Base-by-base conservation (phyloP, 257 asterid species). In the Nicotiana otophora region DNA sequence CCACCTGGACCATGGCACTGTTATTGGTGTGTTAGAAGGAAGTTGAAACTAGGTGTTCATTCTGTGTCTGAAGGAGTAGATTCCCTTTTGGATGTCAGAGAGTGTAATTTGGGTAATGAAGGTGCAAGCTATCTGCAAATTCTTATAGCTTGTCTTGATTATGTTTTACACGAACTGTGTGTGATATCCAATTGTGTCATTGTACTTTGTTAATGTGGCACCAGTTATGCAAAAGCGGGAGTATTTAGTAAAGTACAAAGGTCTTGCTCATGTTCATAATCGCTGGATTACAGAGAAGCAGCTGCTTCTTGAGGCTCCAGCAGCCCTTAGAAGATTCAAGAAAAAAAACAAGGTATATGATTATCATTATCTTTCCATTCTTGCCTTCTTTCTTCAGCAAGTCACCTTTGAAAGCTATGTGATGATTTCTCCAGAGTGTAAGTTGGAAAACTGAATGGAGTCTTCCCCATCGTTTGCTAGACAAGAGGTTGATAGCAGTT, bases 1-100 rank as follows among this genome's bases (percentile, higher is more conserved):
- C 90, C 85, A 26, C 86, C 76, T 20, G 86, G 87, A 77, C 70
- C 63, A 19, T 87, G 90, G 90, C 76, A 85, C 63, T 87, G 88
- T 75, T 46, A 76, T 78, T 70, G 74, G 81, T 87, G 90, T 62
- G 82, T 81, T 28, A 36, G 68, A 76, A 81, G 54, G 81, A 87
- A 87, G 88, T 81, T 87, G 55, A 83, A 83, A 31, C 20, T 58
- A 14, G 90, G 85, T 62, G 86, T 87, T n/a, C 61, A 81, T 77
- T 66, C 70, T 60, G 86, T 87, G 19, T 87, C 86, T 80, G 82
- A 83, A 77, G 90, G 84, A 77, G 62, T 87, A 77, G 88, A 87
- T 64, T 77, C 81, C 82, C 19, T 87, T 81, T 81, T 87, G 63
- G 85, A 83, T 68, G 64, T 53, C 33, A 63, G 72, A 60, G 39